These are phyloP conservation scores for Funneliformis geosporum DNA, from an alignment of 192 early-diverging fungal species.

Conservation along the genomic window DNA sequence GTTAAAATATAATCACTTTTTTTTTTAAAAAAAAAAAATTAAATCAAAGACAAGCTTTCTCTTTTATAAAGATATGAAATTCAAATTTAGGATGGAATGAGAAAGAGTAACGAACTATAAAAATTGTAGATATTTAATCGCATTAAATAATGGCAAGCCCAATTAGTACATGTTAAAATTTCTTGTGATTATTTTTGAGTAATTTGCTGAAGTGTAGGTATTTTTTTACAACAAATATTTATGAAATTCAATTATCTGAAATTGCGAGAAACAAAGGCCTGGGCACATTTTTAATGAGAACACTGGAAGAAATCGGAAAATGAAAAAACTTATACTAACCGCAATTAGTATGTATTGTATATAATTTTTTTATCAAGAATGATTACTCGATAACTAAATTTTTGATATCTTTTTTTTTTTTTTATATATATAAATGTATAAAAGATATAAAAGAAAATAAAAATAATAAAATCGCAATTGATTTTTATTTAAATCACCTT, in stretches of 20 bases:
- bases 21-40: not conserved
- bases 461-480: conserved; percentile 53
- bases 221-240: conserved; percentile 39
- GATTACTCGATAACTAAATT: not conserved
- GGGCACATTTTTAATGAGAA: conserved; percentile 53
- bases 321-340: conserved; percentile 64
- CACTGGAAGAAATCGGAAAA: conserved; percentile 53
- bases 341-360: conserved; percentile 60
- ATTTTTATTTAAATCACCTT: conserved; percentile 53
- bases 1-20: too few relatives aligned
- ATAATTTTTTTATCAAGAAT: not conserved
- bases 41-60: too few relatives aligned
- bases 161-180: too few relatives aligned
- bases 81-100: conserved; percentile 63
- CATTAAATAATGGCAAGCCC: conserved; percentile 34
- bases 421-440: not conserved
- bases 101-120: conserved; percentile 45
- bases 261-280: conserved; percentile 47
- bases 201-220: not conserved
- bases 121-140: conserved; percentile 56
- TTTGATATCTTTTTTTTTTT: not conserved
- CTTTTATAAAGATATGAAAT: conserved; percentile 46
- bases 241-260: conserved; percentile 60
- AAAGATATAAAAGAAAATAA: not conserved
- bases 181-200: not conserved